A percentile compares a stretch with the other conserved stretches of the same genome.
These are phyloP conservation scores for Phytophthora tentaculata DNA, from an alignment of 352 stramenopile genomes.

Conservation along the genomic window DNA sequence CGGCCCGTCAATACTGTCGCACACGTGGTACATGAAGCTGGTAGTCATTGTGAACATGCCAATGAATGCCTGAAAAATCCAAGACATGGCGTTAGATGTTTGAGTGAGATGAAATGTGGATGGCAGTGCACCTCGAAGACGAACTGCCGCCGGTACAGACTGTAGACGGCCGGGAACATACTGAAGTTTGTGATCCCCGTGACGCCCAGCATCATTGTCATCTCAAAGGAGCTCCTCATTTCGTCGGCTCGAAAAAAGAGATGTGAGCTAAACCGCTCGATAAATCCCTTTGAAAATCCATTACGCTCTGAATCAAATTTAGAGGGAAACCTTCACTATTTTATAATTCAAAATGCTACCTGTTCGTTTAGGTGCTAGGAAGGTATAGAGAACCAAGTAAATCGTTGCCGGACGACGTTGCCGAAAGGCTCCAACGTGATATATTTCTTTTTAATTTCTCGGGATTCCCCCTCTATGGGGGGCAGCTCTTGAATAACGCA, in stretches of 20 bases:
- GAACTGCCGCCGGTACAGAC: slow-evolving; percentile 60
- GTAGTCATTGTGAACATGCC: slow-evolving; percentile 81
- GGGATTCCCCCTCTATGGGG: slow-evolving; percentile 56
- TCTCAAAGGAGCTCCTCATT: slow-evolving; percentile 74
- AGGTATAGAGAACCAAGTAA: too few relatives aligned
- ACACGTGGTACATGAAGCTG: slow-evolving; percentile 83
- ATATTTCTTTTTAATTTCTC: slow-evolving; percentile 92
- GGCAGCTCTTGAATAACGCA: too few relatives aligned
- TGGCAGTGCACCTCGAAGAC: slow-evolving; percentile 68
- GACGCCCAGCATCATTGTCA: slow-evolving; percentile 71
- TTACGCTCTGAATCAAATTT: slow-evolving; percentile 1
- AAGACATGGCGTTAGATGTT: slow-evolving; percentile 11
- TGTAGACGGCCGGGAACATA: slow-evolving; percentile 76
- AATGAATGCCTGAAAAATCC: slow-evolving; percentile 63
- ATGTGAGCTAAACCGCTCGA: not conserved
- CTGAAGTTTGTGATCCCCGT: slow-evolving; percentile 82
- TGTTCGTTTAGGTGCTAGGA: slow-evolving; percentile 22
- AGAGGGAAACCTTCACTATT: slow-evolving; percentile 4
- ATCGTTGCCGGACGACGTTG: slow-evolving; percentile 36
- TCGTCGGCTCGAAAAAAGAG: not conserved
- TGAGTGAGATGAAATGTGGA: not conserved
- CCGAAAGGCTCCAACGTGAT: slow-evolving; percentile 84
- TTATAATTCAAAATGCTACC: slow-evolving; percentile 5
- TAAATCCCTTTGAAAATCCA: slow-evolving; percentile 4
- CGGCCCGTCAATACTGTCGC: slow-evolving; percentile 76